A percentile compares a stretch with the other conserved stretches of the same genome.
Conservation (phyloP, 2,329 filamentous ascomycete genomes). For the Aspergillus puulaauensis region DNA sequence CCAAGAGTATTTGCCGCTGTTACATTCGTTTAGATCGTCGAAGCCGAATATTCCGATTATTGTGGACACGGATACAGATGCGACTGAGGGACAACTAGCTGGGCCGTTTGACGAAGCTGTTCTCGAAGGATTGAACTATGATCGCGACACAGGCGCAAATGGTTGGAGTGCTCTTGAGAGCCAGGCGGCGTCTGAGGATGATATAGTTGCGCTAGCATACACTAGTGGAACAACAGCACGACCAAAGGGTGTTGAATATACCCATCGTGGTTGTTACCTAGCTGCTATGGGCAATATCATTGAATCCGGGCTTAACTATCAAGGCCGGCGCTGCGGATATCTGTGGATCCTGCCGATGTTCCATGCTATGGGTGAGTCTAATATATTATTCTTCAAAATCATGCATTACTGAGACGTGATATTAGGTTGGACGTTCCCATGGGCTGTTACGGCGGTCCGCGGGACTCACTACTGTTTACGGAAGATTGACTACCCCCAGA, state of each 20-base stretch:
- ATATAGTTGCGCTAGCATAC: conserved; percentile 82
- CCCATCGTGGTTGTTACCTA: conserved; percentile 82
- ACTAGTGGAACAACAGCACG: conserved; percentile 89
- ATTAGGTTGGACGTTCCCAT: conserved; percentile 77
- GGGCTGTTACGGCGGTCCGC: conserved; percentile 87
- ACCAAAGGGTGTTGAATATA: conserved; percentile 92
- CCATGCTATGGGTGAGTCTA: conserved; percentile 56
- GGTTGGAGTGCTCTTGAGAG: conserved; percentile 77
- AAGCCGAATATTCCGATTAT: conserved; percentile 69
- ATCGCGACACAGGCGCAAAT: conserved; percentile 61
- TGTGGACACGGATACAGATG: conserved; percentile 82
- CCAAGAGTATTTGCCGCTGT: conserved; percentile 69
- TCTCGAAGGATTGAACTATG: conserved; percentile 73
- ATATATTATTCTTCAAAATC: not conserved
- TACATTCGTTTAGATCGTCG: conserved; percentile 63
- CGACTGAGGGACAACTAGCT: conserved; percentile 67
- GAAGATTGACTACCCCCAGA: conserved; percentile 91
- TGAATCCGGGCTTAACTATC: conserved; percentile 78
- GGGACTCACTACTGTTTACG: conserved; percentile 94
- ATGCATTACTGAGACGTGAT: not conserved
- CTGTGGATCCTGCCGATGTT: conserved; percentile 93
- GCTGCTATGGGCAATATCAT: conserved; percentile 82
- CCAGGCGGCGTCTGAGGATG: conserved; percentile 73
- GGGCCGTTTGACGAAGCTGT: conserved; percentile 84
- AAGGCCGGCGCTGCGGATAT: conserved; percentile 71